Evolutionary conservation across 805 yeast species (phyloP), one percentile per base, ranked within the genome.

Genomic region (Candida fluviatilis): DNA sequence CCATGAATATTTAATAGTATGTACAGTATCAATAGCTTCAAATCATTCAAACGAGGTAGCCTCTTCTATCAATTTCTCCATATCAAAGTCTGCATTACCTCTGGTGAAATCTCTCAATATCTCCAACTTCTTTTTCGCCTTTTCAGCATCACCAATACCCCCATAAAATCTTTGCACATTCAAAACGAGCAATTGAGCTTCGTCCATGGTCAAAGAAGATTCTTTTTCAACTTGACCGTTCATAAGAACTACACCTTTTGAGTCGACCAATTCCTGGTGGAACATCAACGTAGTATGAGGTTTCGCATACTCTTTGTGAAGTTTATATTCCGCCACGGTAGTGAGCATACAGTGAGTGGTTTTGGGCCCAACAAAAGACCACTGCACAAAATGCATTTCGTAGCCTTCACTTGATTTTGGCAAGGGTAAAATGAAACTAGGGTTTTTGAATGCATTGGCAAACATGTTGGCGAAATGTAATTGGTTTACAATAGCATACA

Each of bases 211-310:
- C n/a, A 90, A 64, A 26, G 80, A 69, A 11, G 83, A 71, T 38
- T 87, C 90, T 35, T 69, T 64, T 54, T 89, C 96, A 3, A 89
- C 79, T 25, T 72, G 73, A 1, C 97, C 96, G 48, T 89, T 89
- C 95, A 90, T 85, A 47, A 93, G 66, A 0, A 86, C 86, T 1
- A 86, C 41, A 0, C 71, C 79, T 45, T 85, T 82, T 12, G 72
- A 70, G 0, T 69, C 60, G 4, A 64, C 66, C 36, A 91, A 63
- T 39, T 93, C 96, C 31, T 82, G 78, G 64, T 91, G 97, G 69
- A 91, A 84, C 60, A 80, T 78, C 45, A 93, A 68, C 0, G 96
- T 86, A 0, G 97, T 88, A 60, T 93, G 98, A 1, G 99, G 98
- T 55, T 87, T 82, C 7, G 99, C 96, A 60, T 72, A 93, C 55